Conservation (phyloP, 352 stramenopile species). For the Thalassiosira mediterranea region DNA sequence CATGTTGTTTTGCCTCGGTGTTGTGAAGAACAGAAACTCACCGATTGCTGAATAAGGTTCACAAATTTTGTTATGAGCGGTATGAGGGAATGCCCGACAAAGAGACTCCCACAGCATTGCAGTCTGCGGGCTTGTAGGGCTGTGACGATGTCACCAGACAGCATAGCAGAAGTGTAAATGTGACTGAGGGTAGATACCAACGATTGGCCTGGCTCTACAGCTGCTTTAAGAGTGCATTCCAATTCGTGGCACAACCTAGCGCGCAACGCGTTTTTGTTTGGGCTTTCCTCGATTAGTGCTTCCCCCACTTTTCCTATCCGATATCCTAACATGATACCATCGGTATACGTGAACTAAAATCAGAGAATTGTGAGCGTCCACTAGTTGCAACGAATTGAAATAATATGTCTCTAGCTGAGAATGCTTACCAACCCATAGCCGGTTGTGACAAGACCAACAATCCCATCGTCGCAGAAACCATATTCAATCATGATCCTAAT, state of each 20-base stretch:
- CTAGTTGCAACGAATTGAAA: too few relatives aligned
- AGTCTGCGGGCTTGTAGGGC: neutral
- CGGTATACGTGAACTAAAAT: slow-evolving; percentile 6
- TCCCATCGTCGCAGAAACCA: slow-evolving; percentile 1
- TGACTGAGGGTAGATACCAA: neutral
- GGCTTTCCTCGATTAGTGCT: slow-evolving; percentile 10
- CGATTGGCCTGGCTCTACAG: slow-evolving; percentile 4
- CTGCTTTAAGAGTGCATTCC: neutral
- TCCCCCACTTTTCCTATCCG: slow-evolving; percentile 25
- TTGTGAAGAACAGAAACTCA: too few relatives aligned
- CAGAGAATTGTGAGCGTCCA: too few relatives aligned
- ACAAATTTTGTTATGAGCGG: slow-evolving; percentile 5
- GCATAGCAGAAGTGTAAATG: slow-evolving; percentile 19
- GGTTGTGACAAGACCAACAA: neutral
- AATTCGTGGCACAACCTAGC: slow-evolving; percentile 3
- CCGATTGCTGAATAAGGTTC: slow-evolving; percentile 16
- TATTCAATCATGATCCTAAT: neutral
- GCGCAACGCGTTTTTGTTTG: slow-evolving; percentile 19
- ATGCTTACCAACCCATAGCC: neutral
- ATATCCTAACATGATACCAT: slow-evolving; percentile 21
- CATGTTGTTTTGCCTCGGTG: too few relatives aligned
- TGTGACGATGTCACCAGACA: slow-evolving; percentile 20
- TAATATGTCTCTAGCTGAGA: too few relatives aligned
- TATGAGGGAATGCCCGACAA: neutral
- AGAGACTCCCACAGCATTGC: slow-evolving; percentile 5